Percentiles rank a stretch among this genome's conserved stretches.
Evolutionary conservation across 495 filamentous ascomycete species (phyloP).

Genomic region (Geopyxis carbonaria): DNA sequence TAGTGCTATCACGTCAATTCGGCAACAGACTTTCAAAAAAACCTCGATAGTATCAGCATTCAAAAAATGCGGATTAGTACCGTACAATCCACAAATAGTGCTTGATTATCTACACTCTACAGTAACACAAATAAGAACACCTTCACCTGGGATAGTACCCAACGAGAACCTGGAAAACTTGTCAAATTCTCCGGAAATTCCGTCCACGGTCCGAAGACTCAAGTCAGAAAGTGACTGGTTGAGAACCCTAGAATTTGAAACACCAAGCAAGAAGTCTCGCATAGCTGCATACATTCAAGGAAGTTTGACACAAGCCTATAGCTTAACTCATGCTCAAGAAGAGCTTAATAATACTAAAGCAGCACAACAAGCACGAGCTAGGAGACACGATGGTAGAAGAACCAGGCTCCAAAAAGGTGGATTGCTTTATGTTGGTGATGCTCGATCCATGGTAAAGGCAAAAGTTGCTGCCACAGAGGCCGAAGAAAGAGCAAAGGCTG

Average conservation of each 20-base stretch:
- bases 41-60: slow-evolving; percentile 4
- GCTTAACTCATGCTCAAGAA: background rate
- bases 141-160: background rate
- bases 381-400: background rate
- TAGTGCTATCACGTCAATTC: slow-evolving; percentile 2
- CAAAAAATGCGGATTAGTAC: slow-evolving; percentile 6
- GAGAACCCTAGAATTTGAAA: too few relatives aligned
- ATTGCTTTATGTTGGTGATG: background rate
- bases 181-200: background rate
- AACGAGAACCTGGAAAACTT: too few relatives aligned
- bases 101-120: background rate
- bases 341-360: background rate
- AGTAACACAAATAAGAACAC: background rate
- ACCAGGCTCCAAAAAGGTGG: background rate
- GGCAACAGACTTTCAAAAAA: slow-evolving; percentile 5
- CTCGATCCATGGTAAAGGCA: background rate
- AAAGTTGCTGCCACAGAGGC: too few relatives aligned
- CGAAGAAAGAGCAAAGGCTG: too few relatives aligned
- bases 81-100: slow-evolving; percentile 9
- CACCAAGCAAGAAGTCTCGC: background rate
- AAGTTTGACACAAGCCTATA: background rate
- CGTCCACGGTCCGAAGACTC: background rate
- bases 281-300: background rate
- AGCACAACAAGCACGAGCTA: background rate
- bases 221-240: background rate